Conservation (phyloP, 1,139 yeast genomes). For the Casaregolazyma lundiana region DNA sequence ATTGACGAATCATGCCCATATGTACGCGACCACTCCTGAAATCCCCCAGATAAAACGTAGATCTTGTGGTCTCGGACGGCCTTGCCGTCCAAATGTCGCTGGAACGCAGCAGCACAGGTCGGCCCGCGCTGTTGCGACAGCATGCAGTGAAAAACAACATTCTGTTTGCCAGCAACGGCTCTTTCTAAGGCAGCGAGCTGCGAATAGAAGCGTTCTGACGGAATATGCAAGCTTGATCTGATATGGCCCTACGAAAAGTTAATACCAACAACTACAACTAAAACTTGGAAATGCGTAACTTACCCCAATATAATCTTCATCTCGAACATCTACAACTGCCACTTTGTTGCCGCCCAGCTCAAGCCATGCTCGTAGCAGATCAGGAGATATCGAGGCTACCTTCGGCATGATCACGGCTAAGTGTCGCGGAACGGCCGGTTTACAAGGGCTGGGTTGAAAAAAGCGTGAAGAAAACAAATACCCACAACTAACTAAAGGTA, state of each 20-base stretch:
- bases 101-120: conserved; percentile 64
- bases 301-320: conserved; percentile 64
- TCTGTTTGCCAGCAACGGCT: conserved; percentile 39
- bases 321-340: conserved; percentile 82
- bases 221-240: conserved; percentile 54
- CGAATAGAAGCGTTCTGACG: conserved; percentile 48
- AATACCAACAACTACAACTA: neutral
- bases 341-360: conserved; percentile 29
- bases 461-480: neutral
- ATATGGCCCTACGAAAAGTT: conserved; percentile 57
- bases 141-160: conserved; percentile 85
- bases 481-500: too few species aligned
- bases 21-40: conserved; percentile 70
- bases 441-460: neutral
- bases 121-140: conserved; percentile 91
- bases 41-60: conserved; percentile 79
- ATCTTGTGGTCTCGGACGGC: conserved; percentile 45
- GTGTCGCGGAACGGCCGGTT: neutral
- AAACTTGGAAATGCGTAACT: conserved; percentile 25
- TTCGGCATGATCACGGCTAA: conserved; percentile 2
- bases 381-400: conserved; percentile 16
- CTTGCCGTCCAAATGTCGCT: conserved; percentile 46
- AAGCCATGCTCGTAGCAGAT: conserved; percentile 27
- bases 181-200: conserved; percentile 43
- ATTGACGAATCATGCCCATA: conserved; percentile 57